Conservation (phyloP, 805 yeast genomes). For the Metschnikowia koreensis region DNA sequence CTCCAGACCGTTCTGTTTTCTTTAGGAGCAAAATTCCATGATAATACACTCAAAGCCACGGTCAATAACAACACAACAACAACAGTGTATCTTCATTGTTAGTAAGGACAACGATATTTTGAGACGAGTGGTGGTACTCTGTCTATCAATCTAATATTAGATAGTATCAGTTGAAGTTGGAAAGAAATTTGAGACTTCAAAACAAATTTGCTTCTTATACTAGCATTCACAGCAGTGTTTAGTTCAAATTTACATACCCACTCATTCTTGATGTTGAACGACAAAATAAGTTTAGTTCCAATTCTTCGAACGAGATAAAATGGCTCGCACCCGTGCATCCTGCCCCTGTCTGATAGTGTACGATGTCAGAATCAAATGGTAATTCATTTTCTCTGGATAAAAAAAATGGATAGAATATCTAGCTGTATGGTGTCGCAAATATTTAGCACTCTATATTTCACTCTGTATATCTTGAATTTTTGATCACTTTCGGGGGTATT, state of each 20-base stretch:
- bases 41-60: slow-evolving; percentile 55
- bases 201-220: no score
- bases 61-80: slow-evolving; percentile 60
- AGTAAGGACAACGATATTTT: slow-evolving; percentile 1
- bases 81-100: slow-evolving; percentile 59
- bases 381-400: no score
- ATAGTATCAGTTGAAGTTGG: no score
- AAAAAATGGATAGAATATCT: no score
- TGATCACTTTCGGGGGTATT: neutral
- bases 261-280: slow-evolving; percentile 13
- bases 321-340: slow-evolving; percentile 10
- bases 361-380: no score
- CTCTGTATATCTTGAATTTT: neutral
- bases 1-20: slow-evolving; percentile 54
- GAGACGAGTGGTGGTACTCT: no score
- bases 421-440: neutral
- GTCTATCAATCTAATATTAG: no score
- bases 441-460: neutral
- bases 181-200: no score
- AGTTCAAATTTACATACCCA: slow-evolving; percentile 17
- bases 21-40: slow-evolving; percentile 87
- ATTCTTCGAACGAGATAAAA: slow-evolving; percentile 7
- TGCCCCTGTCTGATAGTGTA: neutral
- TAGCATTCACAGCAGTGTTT: no score
- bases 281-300: neutral